Conservation (phyloP, 139 green algal genomes). For the Picochlorum sp. region DNA sequence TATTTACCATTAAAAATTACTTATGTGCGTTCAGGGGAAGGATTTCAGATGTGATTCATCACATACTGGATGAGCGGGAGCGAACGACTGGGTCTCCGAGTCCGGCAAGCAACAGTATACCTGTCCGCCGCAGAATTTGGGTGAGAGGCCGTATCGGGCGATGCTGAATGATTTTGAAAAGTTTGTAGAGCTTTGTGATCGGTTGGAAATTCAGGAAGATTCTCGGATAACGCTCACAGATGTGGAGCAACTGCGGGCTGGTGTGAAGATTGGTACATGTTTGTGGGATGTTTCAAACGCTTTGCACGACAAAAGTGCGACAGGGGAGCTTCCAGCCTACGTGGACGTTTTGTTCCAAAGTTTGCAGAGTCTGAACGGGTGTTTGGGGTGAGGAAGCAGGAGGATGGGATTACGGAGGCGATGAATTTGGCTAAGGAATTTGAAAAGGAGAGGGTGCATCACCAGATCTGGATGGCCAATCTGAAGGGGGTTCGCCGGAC, state of each 20-base stretch:
- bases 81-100: too few relatives aligned
- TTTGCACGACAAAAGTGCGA: not conserved
- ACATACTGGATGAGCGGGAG: not conserved
- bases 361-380: not conserved
- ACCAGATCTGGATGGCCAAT: not conserved
- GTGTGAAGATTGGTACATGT: not conserved
- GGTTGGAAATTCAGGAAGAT: not conserved
- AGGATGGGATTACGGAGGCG: not conserved
- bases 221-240: not conserved
- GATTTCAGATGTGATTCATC: not conserved
- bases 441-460: not conserved
- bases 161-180: slow-evolving; percentile 3
- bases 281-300: slow-evolving; percentile 6
- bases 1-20: too few relatives aligned
- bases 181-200: not conserved
- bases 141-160: not conserved
- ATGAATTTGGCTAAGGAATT: not conserved
- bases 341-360: not conserved
- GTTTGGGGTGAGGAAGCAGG: not conserved
- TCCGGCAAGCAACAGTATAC: not conserved
- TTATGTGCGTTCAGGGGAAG: not conserved
- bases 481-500: not conserved
- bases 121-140: not conserved
- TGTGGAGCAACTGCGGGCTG: not conserved
- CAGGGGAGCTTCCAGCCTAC: not conserved